phyloP scores from a whole-genome alignment of 1,284 basidiomycete species.

The Hortiboletus rubellus region DNA sequence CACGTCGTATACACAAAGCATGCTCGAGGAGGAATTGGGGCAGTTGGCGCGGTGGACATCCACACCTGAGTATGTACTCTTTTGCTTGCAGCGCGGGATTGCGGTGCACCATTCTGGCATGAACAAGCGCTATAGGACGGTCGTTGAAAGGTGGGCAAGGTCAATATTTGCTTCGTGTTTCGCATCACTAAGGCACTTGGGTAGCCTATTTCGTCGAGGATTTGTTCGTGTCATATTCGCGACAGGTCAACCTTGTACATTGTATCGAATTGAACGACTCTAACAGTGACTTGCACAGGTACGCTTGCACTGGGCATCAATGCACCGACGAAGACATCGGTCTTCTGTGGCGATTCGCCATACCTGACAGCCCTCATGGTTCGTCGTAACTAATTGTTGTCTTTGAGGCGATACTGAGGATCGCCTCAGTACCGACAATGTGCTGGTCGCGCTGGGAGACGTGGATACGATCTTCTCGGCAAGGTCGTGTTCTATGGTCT shows the following conservation, averaged over 20 bases:
- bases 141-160: conserved; percentile 55
- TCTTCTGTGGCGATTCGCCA: conserved; percentile 70
- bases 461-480: conserved; percentile 67
- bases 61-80: conserved; percentile 44
- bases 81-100: conserved; percentile 57
- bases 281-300: conserved; percentile 35
- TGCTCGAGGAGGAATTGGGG: conserved; percentile 52
- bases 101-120: conserved; percentile 71
- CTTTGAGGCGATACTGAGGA: conserved; percentile 2
- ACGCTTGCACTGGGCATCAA: conserved; percentile 75
- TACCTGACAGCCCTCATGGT: conserved; percentile 65
- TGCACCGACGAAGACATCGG: conserved; percentile 62
- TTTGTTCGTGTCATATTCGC: conserved; percentile 65
- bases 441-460: conserved; percentile 65
- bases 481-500: conserved; percentile 73
- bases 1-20: conserved; percentile 45
- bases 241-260: conserved; percentile 44
- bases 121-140: conserved; percentile 58
- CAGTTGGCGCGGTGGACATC: conserved; percentile 40
- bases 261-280: neutral
- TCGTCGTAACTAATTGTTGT: conserved; percentile 14
- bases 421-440: conserved; percentile 62
- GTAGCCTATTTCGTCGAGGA: conserved; percentile 58
- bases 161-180: neutral
- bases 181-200: neutral